Base-by-base conservation (phyloP, 1,284 basidiomycete genomes). In the Phylloporus gajari region DNA sequence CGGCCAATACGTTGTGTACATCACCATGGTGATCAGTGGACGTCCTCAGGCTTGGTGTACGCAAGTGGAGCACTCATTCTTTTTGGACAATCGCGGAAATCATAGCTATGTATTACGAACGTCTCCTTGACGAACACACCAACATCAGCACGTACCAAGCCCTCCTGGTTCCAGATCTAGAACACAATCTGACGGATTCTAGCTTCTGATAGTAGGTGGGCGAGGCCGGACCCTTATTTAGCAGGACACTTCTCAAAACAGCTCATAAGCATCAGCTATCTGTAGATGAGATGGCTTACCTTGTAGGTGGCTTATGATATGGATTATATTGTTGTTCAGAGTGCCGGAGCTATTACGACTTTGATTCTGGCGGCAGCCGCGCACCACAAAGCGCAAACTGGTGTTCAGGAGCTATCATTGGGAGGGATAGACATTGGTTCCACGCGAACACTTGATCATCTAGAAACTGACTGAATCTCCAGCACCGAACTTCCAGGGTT, bases 351-450 rank as follows among this genome's bases (percentile, higher is more conserved):
- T 0, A 89, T 93, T 58, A 88, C 86, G 60, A 84, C 90, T 62
- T 80, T 85, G 12, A 84, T 92, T 44, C 87, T 93, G 85, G 91
- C 91, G 0, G 89, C 91, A 1, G 90, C 91, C 0, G 84, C 82
- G 27, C 86, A 88, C 75, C 90, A 91, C 0, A 85, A 89, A 19
- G 84, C 86, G 1, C 89, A 91, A 70, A 82, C 79, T 21, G 82
- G 79, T 67, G 89, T 92, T 0, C 90, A 91, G 73, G 85, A 87
- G 15, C 69, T 1, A 86, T 92, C 6, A 80, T 91, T 42, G 90
- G 90, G 0, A 80, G 81, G 38, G 86, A 86, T 44, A 81, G 88
- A 78, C 76, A 89, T 88, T 21, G 19, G 30, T 65, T 38, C 27
- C 5, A 35, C 19, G 3, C 8, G 7, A 53, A 23, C 15, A 21